Base-by-base conservation (phyloP, 106 monocot species). In the Allium sativum region DNA sequence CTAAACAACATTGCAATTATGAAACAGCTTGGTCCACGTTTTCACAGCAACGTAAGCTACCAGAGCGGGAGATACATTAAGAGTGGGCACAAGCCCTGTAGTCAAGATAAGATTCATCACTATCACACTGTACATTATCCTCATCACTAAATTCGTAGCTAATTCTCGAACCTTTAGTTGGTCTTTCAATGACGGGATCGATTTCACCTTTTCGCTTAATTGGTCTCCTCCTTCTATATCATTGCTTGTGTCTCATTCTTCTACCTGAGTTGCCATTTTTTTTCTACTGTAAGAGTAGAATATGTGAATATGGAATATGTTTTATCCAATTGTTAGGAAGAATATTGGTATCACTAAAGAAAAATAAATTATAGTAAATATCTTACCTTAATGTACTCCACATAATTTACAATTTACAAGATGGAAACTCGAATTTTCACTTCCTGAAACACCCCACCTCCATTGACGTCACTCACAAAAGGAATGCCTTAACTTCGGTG, bases 1-100 rank as follows among this genome's bases (percentile, higher is more conserved):
- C 0, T 65, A 42, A 9, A 65, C 11, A 59, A 76, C 21, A 6
- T 70, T 70, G 6, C 40, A 52, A 10, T 19, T 44, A 17, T 7
- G 4, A 15, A 65, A 51, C n/a, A 70, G 13, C 48, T 52, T 51
- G 22, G 54, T 71, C 76, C 76, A 76, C 5, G 53, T 6, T 43
- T 40, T 65, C 45, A 76, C 12, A 47, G 65, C 7, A 47, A 76
- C 44, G 65, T 59, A 76, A 48, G 65, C 52, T 31, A 76, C 52
- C 4, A 76, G 76, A 12, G 70, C 70, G 12, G 76, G 65, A 1
- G 76, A 64, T 19, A 70, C 65, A 55, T 65, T 76, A 64, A 76
- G 53, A 40, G 70, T 56, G 3, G 76, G 76, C 19, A 70, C 70
- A 12, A 76, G 40, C 16, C 76, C 76, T 2, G 64, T 65, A 21